Conservation (phyloP, 441 rosid genomes). For the Pelargonium hybrid region DNA sequence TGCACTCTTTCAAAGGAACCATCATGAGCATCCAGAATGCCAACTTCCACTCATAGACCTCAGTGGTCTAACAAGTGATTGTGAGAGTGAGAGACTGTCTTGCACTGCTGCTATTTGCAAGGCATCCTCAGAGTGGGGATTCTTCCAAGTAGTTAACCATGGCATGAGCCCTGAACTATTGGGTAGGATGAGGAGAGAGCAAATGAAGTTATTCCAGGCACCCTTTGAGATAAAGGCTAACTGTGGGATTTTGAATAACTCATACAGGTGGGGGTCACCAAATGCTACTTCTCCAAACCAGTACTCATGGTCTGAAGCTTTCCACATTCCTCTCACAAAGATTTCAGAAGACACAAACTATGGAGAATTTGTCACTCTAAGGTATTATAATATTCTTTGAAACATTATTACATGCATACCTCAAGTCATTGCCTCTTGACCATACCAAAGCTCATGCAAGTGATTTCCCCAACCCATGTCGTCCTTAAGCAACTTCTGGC, state of each 20-base stretch:
- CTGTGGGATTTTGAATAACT: slow-evolving; percentile 35
- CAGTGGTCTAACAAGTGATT: slow-evolving; percentile 17
- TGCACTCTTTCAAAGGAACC: not conserved
- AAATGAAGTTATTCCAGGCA: slow-evolving; percentile 31
- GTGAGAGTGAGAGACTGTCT: slow-evolving; percentile 18
- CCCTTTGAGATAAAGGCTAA: slow-evolving; percentile 36
- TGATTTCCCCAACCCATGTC: too few relatives aligned
- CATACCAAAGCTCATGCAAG: too few relatives aligned
- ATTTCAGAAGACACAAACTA: slow-evolving; percentile 35
- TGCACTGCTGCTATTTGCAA: slow-evolving; percentile 33
- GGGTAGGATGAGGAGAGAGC: slow-evolving; percentile 39
- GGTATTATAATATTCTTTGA: slow-evolving; percentile 23
- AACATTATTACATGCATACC: not conserved
- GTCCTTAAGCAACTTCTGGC: too few relatives aligned
- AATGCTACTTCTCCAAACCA: slow-evolving; percentile 37
- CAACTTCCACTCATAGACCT: slow-evolving; percentile 56
- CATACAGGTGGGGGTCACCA: slow-evolving; percentile 55
- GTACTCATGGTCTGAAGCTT: slow-evolving; percentile 65
- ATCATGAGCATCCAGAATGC: slow-evolving; percentile 19
- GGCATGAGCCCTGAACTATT: slow-evolving; percentile 37
- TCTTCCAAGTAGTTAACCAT: slow-evolving; percentile 59
- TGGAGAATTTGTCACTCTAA: slow-evolving; percentile 35
- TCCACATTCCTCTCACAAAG: slow-evolving; percentile 46
- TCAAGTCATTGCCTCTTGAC: not conserved
- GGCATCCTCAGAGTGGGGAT: slow-evolving; percentile 59